Percentiles rank a stretch among this genome's conserved stretches.
Evolutionary conservation across 345 rosid species (phyloP).

Genomic region (Moricandia moricandioides): DNA sequence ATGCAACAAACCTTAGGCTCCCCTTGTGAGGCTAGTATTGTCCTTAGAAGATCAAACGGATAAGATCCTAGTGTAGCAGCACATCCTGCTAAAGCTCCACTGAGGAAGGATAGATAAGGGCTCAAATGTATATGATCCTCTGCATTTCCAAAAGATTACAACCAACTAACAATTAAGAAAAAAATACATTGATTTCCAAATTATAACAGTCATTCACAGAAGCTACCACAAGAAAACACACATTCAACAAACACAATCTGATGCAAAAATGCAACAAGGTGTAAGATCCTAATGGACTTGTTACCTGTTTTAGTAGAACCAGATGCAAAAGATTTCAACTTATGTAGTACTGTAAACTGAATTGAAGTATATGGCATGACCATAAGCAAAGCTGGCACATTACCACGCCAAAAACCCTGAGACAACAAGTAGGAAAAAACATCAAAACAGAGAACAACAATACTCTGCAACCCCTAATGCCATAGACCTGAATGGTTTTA

Average conservation of each 20-base stretch:
- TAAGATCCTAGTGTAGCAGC: conserved; percentile 96
- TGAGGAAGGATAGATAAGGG: conserved; percentile 74
- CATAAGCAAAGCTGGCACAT: conserved; percentile 97
- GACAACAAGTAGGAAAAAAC: conserved; percentile 30
- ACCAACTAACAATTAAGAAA: not conserved
- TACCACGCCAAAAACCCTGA: conserved; percentile 99
- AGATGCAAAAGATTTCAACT: conserved; percentile 69
- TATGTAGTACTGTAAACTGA: conserved; percentile 81
- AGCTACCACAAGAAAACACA: not conserved
- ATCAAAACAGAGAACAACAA: conserved; percentile 8
- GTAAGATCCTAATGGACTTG: not conserved
- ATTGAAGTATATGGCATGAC: conserved; percentile 93
- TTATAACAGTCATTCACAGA: not conserved
- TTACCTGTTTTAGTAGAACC: conserved; percentile 93
- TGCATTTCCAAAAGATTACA: conserved; percentile 41
- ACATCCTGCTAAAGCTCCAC: conserved; percentile 94
- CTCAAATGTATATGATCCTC: conserved; percentile 84
- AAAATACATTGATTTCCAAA: not conserved
- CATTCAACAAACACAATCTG: not conserved
- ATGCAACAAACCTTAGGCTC: conserved; percentile 78
- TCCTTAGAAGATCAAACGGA: conserved; percentile 94
- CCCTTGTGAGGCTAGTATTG: conserved; percentile 93
- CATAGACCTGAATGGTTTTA: not conserved
- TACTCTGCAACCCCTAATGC: not conserved
- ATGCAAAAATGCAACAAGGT: not conserved